Conservation (phyloP, 768 basidiomycete species). For the Cyathus striatus region DNA sequence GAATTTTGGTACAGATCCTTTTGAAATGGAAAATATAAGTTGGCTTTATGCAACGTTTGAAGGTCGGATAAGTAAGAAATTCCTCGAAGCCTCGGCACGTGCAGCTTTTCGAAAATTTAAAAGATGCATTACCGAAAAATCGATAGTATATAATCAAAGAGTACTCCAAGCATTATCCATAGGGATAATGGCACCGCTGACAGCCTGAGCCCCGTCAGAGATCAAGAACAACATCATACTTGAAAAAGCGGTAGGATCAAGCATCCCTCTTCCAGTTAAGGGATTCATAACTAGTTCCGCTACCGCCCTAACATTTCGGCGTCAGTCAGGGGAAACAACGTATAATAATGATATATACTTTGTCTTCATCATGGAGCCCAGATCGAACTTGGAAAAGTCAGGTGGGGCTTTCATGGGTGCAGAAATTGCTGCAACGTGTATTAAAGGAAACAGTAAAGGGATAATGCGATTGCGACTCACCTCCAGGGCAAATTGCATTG, state of each 20-base stretch:
- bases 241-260: constrained; percentile 2
- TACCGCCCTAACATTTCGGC: constrained; percentile 5
- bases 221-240: constrained; percentile 8
- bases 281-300: constrained; percentile 3
- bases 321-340: background rate
- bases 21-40: too few relatives aligned
- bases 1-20: too few relatives aligned
- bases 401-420: background rate
- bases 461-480: background rate
- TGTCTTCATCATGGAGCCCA: background rate
- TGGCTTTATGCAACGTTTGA: too few relatives aligned
- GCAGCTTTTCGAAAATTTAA: too few relatives aligned
- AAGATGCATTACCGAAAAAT: too few relatives aligned
- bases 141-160: too few relatives aligned
- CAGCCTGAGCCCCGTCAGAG: constrained; percentile 7
- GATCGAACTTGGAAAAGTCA: background rate
- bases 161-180: constrained; percentile 10
- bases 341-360: background rate
- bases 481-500: constrained; percentile 11
- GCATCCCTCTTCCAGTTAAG: constrained; percentile 2
- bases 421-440: background rate
- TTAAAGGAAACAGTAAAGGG: background rate
- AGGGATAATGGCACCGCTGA: constrained; percentile 7
- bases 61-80: too few relatives aligned
- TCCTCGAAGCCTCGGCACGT: too few relatives aligned